These are phyloP conservation scores for Radiomyces spectabilis DNA, from an alignment of 192 early-diverging fungal genomes.

Conservation along the genomic window DNA sequence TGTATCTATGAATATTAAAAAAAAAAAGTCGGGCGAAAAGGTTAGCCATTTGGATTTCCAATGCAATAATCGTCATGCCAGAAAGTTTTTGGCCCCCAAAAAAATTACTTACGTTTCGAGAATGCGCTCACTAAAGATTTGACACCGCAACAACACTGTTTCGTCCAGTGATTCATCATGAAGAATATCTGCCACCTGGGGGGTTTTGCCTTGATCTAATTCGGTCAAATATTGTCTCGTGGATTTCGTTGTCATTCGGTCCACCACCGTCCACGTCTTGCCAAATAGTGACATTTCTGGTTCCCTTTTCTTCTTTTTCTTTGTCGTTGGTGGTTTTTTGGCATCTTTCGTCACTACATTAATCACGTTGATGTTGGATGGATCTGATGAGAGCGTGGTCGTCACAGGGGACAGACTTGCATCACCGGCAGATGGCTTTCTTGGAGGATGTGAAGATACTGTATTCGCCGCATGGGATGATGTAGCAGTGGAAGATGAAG, in stretches of 20 bases:
- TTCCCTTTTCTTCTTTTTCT: constrained; percentile 11
- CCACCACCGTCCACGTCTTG: constrained; percentile 33
- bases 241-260: constrained; percentile 24
- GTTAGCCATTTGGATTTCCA: no score
- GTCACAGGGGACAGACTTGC: background rate
- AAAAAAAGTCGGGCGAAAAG: constrained; percentile 1
- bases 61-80: no score
- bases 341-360: background rate
- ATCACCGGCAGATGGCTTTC: background rate
- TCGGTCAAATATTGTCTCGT: constrained; percentile 15
- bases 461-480: background rate
- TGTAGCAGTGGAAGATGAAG: background rate
- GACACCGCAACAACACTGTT: constrained; percentile 10
- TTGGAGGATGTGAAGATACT: background rate
- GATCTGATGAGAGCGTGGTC: background rate
- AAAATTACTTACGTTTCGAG: constrained; percentile 25
- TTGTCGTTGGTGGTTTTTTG: background rate
- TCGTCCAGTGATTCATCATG: no score
- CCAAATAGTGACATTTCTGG: constrained; percentile 34
- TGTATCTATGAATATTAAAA: constrained; percentile 12
- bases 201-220: background rate
- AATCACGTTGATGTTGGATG: background rate
- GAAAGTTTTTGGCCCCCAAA: no score
- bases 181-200: no score
- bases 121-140: constrained; percentile 35